Base-by-base conservation (phyloP, 2,329 filamentous ascomycete species). In the Aspergillus sp. region DNA sequence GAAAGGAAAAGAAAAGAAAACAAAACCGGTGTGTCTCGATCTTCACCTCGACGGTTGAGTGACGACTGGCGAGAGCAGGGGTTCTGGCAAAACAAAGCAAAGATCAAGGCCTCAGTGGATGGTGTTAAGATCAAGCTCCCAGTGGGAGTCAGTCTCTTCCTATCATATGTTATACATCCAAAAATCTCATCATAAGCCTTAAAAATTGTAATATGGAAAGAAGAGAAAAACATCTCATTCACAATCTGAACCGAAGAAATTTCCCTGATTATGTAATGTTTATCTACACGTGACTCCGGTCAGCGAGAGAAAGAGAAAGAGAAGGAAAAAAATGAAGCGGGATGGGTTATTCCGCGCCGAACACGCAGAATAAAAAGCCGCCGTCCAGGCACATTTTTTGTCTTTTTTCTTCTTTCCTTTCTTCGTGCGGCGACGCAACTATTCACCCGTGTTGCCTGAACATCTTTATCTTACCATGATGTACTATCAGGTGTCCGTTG, bases 371-470 rank as follows among this genome's bases (percentile, higher is more conserved):
- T 69, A 70, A 69, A 72, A 64, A 63, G 35, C 62, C 55, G 17
- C 35, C 9, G 2, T 7, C 41, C 8, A 24, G 15, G 2, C 44
- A 9, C 15, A n/a, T 11, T 2, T 24, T 58, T 61, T 68, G 63
- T 57, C 65, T 75, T 72, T 75, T 75, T 79, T 77, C 77, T 70
- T 75, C 72, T 78, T 85, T 84, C 81, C 79, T 79, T 82, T 84
- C 86, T 83, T 90, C 81, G 88, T 92, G 89, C 89, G 89, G 89
- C 88, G 86, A 86, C 86, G 87, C 85, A 82, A 87, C 84, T 78
- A 37, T 80, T 84, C 84, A 84, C 85, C 88, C 88, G 86, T 90
- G 88, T 92, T 92, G 88, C 89, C 89, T 87, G 84, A 82, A 81
- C 87, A 78, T 77, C 73, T 80, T 79, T 70, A 73, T 70, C 64